These are phyloP conservation scores for Eucalyptus melliodora DNA, from an alignment of 345 rosid genomes.

Conservation along the genomic window DNA sequence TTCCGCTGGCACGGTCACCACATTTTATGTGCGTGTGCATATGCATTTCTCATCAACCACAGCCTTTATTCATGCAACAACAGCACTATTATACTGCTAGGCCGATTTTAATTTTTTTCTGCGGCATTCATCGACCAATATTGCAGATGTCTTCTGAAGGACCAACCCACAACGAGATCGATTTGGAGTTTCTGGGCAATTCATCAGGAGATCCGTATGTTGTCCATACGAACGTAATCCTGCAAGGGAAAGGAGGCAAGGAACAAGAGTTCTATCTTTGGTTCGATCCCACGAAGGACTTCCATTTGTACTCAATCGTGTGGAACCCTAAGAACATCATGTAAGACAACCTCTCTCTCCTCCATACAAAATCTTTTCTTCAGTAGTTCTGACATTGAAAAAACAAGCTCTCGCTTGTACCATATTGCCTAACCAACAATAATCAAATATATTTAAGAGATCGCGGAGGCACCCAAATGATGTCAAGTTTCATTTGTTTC, in stretches of 20 bases:
- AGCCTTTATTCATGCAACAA: not conserved
- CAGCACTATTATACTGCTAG: not conserved
- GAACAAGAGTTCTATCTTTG: conserved; percentile 50
- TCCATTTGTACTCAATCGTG: conserved; percentile 45
- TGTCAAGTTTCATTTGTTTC: not conserved
- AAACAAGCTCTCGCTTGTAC: not conserved
- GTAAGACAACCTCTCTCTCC: conserved; percentile 8
- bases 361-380: not conserved
- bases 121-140: not conserved
- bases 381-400: not conserved
- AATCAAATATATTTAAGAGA: not conserved
- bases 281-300: conserved; percentile 53
- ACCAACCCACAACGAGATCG: conserved; percentile 47
- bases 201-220: conserved; percentile 42
- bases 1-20: conserved; percentile 61
- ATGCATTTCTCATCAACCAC: too few relatives aligned
- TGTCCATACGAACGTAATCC: conserved; percentile 38
- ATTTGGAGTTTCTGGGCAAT: conserved; percentile 55
- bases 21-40: conserved; percentile 32
- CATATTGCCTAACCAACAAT: not conserved
- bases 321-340: conserved; percentile 43
- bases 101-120: not conserved
- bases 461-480: not conserved
- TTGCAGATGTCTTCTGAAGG: conserved; percentile 37
- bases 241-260: conserved; percentile 40